A percentile compares a stretch with the other conserved stretches of the same genome.
Conservation (phyloP, 1,284 basidiomycete genomes). For the Volvariella surrecta region DNA sequence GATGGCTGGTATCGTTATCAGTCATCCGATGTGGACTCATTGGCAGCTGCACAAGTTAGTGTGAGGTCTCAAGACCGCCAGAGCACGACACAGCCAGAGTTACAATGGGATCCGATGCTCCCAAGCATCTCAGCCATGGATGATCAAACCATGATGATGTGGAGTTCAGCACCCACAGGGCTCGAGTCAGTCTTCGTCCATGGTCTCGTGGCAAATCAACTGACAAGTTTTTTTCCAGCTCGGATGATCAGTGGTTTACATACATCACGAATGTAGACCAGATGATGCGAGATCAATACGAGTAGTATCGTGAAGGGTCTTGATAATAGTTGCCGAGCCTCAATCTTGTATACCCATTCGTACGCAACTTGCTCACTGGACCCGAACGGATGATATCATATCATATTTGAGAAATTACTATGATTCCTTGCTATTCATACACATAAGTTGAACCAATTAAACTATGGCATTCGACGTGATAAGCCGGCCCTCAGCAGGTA, state of each 20-base stretch:
- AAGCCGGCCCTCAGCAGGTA: no score
- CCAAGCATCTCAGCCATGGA: constrained; percentile 19
- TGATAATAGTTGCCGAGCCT: no score
- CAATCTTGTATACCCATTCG: no score
- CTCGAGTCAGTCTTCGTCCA: constrained; percentile 28
- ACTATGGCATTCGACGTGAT: no score
- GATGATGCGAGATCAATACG: not conserved
- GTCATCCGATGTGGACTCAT: constrained; percentile 1
- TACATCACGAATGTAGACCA: constrained; percentile 28
- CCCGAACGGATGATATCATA: no score
- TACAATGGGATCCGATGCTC: constrained; percentile 3
- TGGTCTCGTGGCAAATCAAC: constrained; percentile 1
- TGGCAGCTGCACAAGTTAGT: constrained; percentile 6
- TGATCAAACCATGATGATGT: constrained; percentile 31
- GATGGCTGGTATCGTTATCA: not conserved
- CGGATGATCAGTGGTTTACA: constrained; percentile 29
- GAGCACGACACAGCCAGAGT: constrained; percentile 6
- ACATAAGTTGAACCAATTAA: no score
- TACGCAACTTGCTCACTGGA: no score
- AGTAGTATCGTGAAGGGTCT: no score
- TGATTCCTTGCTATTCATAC: no score
- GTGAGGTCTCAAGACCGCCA: not conserved
- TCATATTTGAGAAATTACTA: no score
- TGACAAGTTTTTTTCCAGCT: constrained; percentile 13
- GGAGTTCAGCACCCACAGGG: constrained; percentile 32